Base-by-base conservation (phyloP, 78 protist genomes). In the Salpingoeca rosetta region DNA sequence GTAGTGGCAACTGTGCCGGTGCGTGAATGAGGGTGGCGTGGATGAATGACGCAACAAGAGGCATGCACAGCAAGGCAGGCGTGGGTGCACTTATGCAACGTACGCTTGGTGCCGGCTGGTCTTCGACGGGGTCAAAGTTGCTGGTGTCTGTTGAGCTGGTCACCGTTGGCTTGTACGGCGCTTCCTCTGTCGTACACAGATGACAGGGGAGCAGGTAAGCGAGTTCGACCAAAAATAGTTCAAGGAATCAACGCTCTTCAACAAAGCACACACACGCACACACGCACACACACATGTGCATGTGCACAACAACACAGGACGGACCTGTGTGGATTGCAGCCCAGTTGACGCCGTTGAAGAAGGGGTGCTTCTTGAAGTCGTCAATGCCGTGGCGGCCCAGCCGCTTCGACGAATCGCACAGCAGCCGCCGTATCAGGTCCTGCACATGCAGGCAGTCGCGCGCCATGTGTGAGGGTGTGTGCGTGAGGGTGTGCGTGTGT, bases 331-430 rank as follows among this genome's bases (percentile, higher is more conserved):
- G 94, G 31, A 51, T 7, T 17, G 65, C 65, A 12, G 43, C 88
- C 96, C 96, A 96, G 25, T 81, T 72, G n/a, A 94, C 90, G n/a
- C 90, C 95, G 35, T 44, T 73, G 86, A 96, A 96, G 88, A 94
- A 96, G 25, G 92, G 89, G 83, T 96, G 96, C 17, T 35, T 3
- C 76, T 89, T 72, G 37, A 96, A 91, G 74, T 93, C 94, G 0
- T 90, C 92, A 27, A 92, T 81, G 80, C 90, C 88, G 22, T 36
- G 22, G n/a, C 86, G 85, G n/a, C 94, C 91, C 0, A 86, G 41
- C n/a, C 96, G 88, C 27, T 91, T 89, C 39, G 35, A 39, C 11
- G 89, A 79, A 2, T 88, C 93, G n/a, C 85, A 44, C 39, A 87
- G 87, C n/a, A 94, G 81, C 40, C 92, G 7, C 17, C 65, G 65